These are phyloP conservation scores for Exophiala viscosa DNA, from an alignment of 2,329 filamentous ascomycete genomes.

Conservation along the genomic window DNA sequence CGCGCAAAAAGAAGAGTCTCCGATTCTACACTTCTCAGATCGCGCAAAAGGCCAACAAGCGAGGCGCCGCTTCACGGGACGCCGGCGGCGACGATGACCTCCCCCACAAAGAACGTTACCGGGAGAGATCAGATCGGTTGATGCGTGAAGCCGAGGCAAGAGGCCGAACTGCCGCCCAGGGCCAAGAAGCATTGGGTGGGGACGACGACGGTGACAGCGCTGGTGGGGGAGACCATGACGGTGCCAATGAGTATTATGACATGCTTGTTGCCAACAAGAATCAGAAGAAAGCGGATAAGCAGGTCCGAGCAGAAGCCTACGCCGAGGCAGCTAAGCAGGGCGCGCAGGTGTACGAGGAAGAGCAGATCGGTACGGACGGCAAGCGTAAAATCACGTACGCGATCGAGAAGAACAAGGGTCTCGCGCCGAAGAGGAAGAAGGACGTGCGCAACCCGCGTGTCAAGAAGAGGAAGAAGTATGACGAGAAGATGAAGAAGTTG, in stretches of 20 bases:
- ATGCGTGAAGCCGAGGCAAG: slow-evolving; percentile 84
- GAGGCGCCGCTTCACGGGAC: slow-evolving; percentile 60
- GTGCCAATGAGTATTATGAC: slow-evolving; percentile 66
- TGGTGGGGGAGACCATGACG: slow-evolving; percentile 50
- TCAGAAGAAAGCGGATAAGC: slow-evolving; percentile 66
- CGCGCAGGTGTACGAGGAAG: slow-evolving; percentile 61
- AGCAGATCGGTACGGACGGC: slow-evolving; percentile 72
- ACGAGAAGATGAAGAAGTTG: slow-evolving; percentile 96
- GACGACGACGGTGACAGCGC: slow-evolving; percentile 54
- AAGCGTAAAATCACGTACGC: slow-evolving; percentile 90
- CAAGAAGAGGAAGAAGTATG: slow-evolving; percentile 96
- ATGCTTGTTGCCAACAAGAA: slow-evolving; percentile 64
- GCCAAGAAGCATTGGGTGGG: slow-evolving; percentile 59
- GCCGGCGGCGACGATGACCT: slow-evolving; percentile 56
- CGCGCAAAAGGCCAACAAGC: slow-evolving; percentile 87
- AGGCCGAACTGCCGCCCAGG: slow-evolving; percentile 57
- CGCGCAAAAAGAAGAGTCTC: slow-evolving; percentile 81
- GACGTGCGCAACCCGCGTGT: slow-evolving; percentile 91
- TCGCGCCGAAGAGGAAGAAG: slow-evolving; percentile 87
- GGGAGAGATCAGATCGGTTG: slow-evolving; percentile 79
- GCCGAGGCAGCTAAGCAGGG: slow-evolving; percentile 54
- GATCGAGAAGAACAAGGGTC: slow-evolving; percentile 96
- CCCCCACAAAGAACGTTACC: slow-evolving; percentile 82
- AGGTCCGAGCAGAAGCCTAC: slow-evolving; percentile 58
- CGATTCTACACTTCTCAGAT: slow-evolving; percentile 99